Percentiles rank a stretch among this genome's conserved stretches.
Conservation (phyloP, 345 rosid genomes). For the Adansonia digitata region DNA sequence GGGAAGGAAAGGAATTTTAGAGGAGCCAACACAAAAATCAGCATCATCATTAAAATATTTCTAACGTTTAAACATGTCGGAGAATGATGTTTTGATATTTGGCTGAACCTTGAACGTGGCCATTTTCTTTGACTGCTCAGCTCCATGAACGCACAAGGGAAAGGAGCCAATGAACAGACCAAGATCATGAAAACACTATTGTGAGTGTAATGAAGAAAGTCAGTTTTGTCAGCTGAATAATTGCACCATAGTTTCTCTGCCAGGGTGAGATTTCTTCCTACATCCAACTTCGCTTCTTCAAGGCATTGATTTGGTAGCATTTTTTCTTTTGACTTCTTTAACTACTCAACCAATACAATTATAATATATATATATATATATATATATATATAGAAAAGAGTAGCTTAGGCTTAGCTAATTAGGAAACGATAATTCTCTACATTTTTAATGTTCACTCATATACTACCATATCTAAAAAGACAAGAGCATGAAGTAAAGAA, state of each 20-base stretch:
- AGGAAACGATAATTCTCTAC: no score
- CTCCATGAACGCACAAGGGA: constrained; percentile 55
- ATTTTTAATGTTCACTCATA: no score
- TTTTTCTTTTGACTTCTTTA: no score
- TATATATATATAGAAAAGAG: no score
- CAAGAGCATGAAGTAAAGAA: no score
- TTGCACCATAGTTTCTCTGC: constrained; percentile 74
- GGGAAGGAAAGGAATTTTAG: constrained; percentile 84
- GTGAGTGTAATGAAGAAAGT: constrained; percentile 79
- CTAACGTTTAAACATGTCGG: constrained; percentile 68
- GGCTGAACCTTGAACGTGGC: constrained; percentile 81
- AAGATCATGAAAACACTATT: constrained; percentile 64
- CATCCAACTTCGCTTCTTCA: constrained; percentile 52
- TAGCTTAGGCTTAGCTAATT: no score
- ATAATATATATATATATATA: no score
- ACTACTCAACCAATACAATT: no score
- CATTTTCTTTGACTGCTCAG: no score
- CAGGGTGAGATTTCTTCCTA: constrained; percentile 67
- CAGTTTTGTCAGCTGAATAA: constrained; percentile 74
- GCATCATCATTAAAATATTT: constrained; percentile 68
- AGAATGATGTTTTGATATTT: constrained; percentile 55
- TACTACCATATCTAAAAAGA: no score
- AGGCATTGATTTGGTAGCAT: constrained; percentile 70
- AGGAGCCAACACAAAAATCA: constrained; percentile 72
- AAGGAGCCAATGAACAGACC: constrained; percentile 63